A percentile compares a stretch with the other conserved stretches of the same genome.
phyloP scores from a whole-genome alignment of 2,329 filamentous ascomycete genomes.

The Paecilomyces fulvus region DNA sequence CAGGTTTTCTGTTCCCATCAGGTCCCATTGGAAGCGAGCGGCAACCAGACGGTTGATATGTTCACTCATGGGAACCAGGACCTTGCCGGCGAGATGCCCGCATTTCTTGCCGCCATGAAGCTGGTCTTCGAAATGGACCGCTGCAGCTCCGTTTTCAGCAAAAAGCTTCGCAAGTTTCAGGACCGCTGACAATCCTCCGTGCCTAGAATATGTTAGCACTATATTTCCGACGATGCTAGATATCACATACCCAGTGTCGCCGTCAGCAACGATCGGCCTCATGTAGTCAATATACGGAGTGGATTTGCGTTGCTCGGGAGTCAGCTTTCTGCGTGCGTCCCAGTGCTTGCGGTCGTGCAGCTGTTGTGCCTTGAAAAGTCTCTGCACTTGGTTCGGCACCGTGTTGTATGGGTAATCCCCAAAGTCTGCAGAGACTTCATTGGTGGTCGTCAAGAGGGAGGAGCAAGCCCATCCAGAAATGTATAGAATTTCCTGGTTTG shows the following conservation, averaged over 20 bases:
- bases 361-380: constrained; percentile 90
- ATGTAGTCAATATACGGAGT: constrained; percentile 88
- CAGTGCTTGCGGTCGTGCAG: constrained; percentile 96
- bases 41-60: constrained; percentile 94
- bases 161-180: constrained; percentile 96
- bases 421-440: constrained; percentile 96
- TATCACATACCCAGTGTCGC: constrained; percentile 63
- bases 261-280: constrained; percentile 89
- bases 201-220: constrained; percentile 37
- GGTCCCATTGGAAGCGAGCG: constrained; percentile 92
- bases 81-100: constrained; percentile 91
- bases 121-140: constrained; percentile 96
- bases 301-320: constrained; percentile 58
- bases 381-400: constrained; percentile 94
- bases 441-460: constrained; percentile 81
- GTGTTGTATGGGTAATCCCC: constrained; percentile 99
- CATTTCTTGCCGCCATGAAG: constrained; percentile 98
- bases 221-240: background rate
- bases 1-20: constrained; percentile 93
- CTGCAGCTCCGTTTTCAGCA: constrained; percentile 91
- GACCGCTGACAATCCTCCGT: constrained; percentile 85
- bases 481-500: constrained; percentile 92
- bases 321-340: constrained; percentile 74
- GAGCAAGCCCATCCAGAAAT: constrained; percentile 97
- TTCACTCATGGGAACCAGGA: constrained; percentile 84